phyloP scores from a whole-genome alignment of 1,284 basidiomycete species.

The Cutaneotrichosporon sp. region DNA sequence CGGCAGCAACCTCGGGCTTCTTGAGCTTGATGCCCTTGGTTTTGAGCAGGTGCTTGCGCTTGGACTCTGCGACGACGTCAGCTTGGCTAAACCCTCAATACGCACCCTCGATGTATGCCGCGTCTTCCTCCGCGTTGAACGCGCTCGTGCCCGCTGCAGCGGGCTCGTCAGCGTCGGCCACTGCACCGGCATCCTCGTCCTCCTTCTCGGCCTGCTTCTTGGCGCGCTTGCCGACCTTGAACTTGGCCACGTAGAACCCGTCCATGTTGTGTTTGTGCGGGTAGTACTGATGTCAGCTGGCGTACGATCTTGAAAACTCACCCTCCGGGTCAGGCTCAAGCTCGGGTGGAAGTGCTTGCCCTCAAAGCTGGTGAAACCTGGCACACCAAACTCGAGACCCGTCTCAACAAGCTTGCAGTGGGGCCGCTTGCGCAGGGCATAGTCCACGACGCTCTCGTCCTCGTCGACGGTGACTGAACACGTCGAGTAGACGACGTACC shows the following conservation, averaged over 20 bases:
- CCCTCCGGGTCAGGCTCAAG: conserved; percentile 73
- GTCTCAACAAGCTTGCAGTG: conserved; percentile 91
- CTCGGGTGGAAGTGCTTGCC: conserved; percentile 81
- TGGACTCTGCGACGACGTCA: conserved; percentile 39
- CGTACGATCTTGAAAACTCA: not conserved
- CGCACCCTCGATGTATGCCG: conserved; percentile 45
- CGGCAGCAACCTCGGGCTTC: conserved; percentile 10
- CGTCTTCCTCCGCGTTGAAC: conserved; percentile 48
- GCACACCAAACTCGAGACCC: conserved; percentile 85
- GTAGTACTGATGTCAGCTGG: conserved; percentile 30
- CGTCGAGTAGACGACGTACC: conserved; percentile 95
- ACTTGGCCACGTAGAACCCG: conserved; percentile 97
- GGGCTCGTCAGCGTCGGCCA: conserved; percentile 25
- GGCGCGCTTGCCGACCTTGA: conserved; percentile 77
- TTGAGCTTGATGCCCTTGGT: conserved; percentile 51
- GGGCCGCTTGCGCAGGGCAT: conserved; percentile 95
- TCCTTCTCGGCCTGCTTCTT: conserved; percentile 54
- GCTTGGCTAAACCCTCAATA: not conserved
- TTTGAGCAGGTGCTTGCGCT: conserved; percentile 49
- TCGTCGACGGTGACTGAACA: conserved; percentile 98
- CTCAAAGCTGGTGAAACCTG: conserved; percentile 83
- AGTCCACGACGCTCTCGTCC: conserved; percentile 97
- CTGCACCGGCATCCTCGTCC: conserved; percentile 34
- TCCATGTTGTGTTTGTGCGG: conserved; percentile 63
- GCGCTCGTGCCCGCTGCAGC: conserved; percentile 18